phyloP scores from a whole-genome alignment of 345 rosid genomes.

The Erysimum cheiranthoides region DNA sequence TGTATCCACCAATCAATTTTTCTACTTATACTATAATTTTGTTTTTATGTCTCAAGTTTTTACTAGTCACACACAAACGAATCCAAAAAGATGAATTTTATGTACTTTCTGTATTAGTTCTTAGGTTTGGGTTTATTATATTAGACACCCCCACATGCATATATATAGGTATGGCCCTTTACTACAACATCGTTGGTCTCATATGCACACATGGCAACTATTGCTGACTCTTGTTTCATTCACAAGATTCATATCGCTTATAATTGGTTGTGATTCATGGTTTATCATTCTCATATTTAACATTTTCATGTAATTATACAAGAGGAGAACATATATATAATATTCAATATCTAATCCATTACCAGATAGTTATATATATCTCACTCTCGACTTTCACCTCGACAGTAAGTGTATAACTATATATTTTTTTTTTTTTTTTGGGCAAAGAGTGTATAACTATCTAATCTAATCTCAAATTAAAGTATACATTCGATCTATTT shows the following conservation, averaged over 20 bases:
- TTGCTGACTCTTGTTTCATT: constrained; percentile 36
- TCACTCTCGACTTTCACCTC: no score
- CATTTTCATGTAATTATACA: not conserved
- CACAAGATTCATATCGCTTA: constrained; percentile 27
- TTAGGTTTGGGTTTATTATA: constrained; percentile 4
- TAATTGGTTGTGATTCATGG: constrained; percentile 30
- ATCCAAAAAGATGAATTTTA: constrained; percentile 7
- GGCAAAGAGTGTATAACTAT: not conserved
- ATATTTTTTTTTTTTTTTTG: no score
- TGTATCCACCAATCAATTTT: constrained; percentile 33
- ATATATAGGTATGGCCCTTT: constrained; percentile 25
- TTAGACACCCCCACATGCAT: constrained; percentile 36
- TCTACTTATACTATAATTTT: constrained; percentile 10
- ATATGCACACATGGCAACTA: constrained; percentile 41
- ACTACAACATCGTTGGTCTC: constrained; percentile 32
- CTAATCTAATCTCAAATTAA: not conserved
- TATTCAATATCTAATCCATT: no score
- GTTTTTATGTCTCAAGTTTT: constrained; percentile 26
- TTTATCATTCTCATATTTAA: not conserved
- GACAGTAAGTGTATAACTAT: no score
- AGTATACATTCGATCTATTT: not conserved
- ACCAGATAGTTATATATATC: no score
- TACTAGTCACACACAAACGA: constrained; percentile 12
- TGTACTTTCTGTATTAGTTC: constrained; percentile 12
- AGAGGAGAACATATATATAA: not conserved